These are phyloP conservation scores for Quercus berberidifolia DNA, from an alignment of 306 rosid genomes.

Conservation along the genomic window DNA sequence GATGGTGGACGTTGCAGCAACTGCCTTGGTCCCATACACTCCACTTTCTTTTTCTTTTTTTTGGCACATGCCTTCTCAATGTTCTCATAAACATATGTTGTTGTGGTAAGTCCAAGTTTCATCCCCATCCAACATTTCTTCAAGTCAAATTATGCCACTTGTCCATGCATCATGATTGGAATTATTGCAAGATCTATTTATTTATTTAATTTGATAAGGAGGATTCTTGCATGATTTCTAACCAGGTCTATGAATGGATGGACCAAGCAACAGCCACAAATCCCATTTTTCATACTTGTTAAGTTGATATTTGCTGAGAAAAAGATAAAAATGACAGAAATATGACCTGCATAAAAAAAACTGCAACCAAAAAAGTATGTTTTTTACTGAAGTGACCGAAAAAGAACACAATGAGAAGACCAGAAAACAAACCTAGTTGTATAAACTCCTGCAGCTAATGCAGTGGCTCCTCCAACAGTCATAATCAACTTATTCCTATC, in stretches of 20 bases:
- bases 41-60: neutral
- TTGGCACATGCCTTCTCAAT: neutral
- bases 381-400: conserved; percentile 2
- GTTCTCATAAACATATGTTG: neutral
- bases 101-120: neutral
- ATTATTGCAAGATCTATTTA: neutral
- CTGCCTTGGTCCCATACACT: neutral
- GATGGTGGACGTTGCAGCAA: neutral
- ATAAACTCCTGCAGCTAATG: conserved; percentile 96
- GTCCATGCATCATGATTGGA: neutral
- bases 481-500: conserved; percentile 87
- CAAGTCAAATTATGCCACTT: neutral
- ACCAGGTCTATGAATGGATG: neutral
- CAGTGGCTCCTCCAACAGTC: conserved; percentile 98
- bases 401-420: conserved; percentile 16
- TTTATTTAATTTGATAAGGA: neutral
- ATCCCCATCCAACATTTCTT: neutral
- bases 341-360: neutral
- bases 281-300: too few species aligned
- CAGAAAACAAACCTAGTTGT: conserved; percentile 68
- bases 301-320: too few species aligned
- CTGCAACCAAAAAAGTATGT: conserved; percentile 9
- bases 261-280: conserved; percentile 1
- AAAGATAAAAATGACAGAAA: neutral
- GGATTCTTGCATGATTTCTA: neutral